Evolutionary conservation across 805 yeast genomes (phyloP).

Genomic region (Kazachstania africana): DNA sequence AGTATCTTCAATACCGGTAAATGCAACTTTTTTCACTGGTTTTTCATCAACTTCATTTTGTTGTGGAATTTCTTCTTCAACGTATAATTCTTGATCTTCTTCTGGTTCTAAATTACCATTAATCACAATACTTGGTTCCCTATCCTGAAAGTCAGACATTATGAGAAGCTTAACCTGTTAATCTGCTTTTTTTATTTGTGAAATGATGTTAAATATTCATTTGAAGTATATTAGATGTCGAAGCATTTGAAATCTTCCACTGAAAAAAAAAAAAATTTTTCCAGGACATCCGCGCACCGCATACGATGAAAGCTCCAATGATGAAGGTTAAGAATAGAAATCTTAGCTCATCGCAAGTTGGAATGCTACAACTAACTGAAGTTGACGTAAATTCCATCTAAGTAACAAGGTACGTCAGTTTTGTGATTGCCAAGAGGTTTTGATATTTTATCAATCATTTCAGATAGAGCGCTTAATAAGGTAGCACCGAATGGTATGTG

Average conservation of each 20-base stretch:
- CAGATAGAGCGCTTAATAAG: too few species aligned
- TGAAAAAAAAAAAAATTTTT: constrained; percentile 1
- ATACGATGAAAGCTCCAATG: background rate
- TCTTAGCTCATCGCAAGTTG: too few species aligned
- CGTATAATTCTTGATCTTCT: constrained; percentile 30
- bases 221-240: background rate
- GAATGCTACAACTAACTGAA: too few species aligned
- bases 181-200: constrained; percentile 2
- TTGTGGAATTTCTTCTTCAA: constrained; percentile 19
- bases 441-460: too few species aligned
- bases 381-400: too few species aligned
- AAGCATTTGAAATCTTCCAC: background rate
- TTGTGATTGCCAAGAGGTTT: too few species aligned
- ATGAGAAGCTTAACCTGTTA: too few species aligned
- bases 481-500: too few species aligned
- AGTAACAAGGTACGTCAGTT: too few species aligned
- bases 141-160: constrained; percentile 76
- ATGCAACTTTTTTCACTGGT: constrained; percentile 66
- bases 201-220: background rate
- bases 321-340: background rate
- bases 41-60: constrained; percentile 28
- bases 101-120: constrained; percentile 40
- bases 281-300: constrained; percentile 2
- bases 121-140: constrained; percentile 75
- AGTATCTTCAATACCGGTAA: constrained; percentile 55